Conservation (phyloP, 768 basidiomycete genomes). For the Russula virescens region DNA sequence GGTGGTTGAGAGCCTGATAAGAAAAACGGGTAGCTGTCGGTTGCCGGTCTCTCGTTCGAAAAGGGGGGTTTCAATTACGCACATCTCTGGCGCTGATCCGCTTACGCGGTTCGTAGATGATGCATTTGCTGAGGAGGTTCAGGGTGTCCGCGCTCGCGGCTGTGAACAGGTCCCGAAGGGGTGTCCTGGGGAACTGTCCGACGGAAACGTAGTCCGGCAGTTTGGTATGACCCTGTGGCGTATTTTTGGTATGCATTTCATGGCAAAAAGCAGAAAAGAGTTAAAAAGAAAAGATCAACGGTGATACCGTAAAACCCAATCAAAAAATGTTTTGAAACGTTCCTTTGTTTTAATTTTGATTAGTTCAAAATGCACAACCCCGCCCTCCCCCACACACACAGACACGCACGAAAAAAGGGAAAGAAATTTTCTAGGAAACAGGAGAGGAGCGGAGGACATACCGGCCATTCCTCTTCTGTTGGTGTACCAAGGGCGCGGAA, state of each 20-base stretch:
- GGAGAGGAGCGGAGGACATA: conserved; percentile 33
- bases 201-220: conserved; percentile 87
- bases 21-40: too few species aligned
- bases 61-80: conserved; percentile 27
- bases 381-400: too few species aligned
- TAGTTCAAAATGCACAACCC: too few species aligned
- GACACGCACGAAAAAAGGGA: not conserved
- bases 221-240: conserved; percentile 73
- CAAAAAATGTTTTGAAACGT: too few species aligned
- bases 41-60: too few species aligned
- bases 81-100: conserved; percentile 80
- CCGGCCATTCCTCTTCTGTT: conserved; percentile 96
- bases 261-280: too few species aligned
- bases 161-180: conserved; percentile 82
- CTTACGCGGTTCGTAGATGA: conserved; percentile 80
- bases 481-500: conserved; percentile 95
- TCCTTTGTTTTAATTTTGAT: too few species aligned
- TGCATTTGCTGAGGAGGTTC: conserved; percentile 71
- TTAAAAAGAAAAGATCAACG: not conserved
- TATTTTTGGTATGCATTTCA: not conserved
- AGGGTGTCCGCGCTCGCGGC: conserved; percentile 84
- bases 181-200: conserved; percentile 78
- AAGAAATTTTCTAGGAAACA: not conserved
- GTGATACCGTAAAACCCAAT: too few species aligned
- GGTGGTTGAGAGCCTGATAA: conserved; percentile 70